Conservation (phyloP, 2,329 filamentous ascomycete species). For the Lasiodiplodia theobromae region DNA sequence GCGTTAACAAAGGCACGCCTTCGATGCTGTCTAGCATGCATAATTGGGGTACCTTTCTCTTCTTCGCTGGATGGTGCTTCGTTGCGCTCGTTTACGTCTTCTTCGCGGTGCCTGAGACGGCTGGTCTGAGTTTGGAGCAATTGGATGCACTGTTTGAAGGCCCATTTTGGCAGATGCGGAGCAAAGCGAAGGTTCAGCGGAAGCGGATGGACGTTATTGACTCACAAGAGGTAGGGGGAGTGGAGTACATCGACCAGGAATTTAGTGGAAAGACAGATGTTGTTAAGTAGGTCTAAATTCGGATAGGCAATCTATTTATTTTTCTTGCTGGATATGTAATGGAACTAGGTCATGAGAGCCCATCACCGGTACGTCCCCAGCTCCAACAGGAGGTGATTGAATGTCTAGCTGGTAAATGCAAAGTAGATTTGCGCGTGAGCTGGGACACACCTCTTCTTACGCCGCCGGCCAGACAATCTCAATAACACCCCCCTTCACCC, state of each 20-base stretch:
- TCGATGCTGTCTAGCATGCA: conserved; percentile 45
- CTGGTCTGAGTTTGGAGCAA: conserved; percentile 49
- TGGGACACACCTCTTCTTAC: too few species aligned
- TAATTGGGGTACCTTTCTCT: conserved; percentile 55
- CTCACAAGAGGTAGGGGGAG: not conserved
- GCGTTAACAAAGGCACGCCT: conserved; percentile 45
- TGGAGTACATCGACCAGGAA: not conserved
- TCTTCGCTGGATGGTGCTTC: conserved; percentile 52
- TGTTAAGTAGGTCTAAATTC: not conserved
- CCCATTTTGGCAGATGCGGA: conserved; percentile 33
- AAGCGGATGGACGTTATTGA: not conserved
- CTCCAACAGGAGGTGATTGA: too few species aligned
- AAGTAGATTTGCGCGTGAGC: too few species aligned
- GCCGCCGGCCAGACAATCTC: conserved; percentile 38
- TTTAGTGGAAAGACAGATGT: not conserved
- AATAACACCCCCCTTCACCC: conserved; percentile 58
- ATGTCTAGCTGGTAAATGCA: too few species aligned
- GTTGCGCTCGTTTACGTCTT: conserved; percentile 49
- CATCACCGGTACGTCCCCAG: too few species aligned
- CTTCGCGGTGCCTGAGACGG: conserved; percentile 50
- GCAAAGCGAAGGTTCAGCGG: not conserved
- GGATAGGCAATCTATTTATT: too few species aligned
- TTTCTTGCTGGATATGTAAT: too few species aligned
- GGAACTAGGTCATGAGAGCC: too few species aligned
- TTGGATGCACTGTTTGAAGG: conserved; percentile 48